Evolutionary conservation across 352 stramenopile genomes (phyloP).

Genomic region (Chrysophaeum taylorii): DNA sequence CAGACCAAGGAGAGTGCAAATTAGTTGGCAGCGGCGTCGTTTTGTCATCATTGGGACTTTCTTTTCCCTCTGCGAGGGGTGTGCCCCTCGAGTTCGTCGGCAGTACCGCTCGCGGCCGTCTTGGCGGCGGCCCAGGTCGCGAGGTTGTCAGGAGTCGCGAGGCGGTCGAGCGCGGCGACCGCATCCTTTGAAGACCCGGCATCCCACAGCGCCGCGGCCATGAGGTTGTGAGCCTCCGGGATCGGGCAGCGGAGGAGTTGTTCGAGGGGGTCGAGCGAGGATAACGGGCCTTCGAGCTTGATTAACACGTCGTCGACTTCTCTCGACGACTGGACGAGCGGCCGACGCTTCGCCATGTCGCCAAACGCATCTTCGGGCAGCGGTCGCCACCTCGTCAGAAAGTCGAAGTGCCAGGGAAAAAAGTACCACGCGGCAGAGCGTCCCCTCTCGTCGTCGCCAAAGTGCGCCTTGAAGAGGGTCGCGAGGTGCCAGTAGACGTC

Average conservation of each 20-base stretch:
- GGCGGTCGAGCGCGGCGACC: background rate
- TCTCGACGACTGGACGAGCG: slow-evolving; percentile 22
- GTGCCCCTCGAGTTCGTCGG: background rate
- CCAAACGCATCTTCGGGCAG: slow-evolving; percentile 22
- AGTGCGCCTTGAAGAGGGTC: slow-evolving; percentile 36
- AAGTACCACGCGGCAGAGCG: slow-evolving; percentile 35
- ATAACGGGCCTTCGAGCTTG: slow-evolving; percentile 2
- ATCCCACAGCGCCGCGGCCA: slow-evolving; percentile 29
- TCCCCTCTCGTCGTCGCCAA: slow-evolving; percentile 34
- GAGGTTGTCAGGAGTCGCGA: background rate
- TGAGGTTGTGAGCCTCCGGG: slow-evolving; percentile 21
- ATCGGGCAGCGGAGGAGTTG: slow-evolving; percentile 24
- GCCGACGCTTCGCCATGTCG: background rate
- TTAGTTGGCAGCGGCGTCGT: no score
- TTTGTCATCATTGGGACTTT: no score
- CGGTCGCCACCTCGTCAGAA: slow-evolving; percentile 27
- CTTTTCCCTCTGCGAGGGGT: no score
- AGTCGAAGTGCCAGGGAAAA: slow-evolving; percentile 41
- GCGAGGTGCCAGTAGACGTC: slow-evolving; percentile 32
- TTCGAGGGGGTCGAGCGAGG: slow-evolving; percentile 23
- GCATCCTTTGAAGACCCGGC: background rate
- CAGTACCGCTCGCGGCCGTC: background rate
- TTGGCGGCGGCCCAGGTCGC: background rate
- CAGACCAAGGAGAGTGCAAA: no score
- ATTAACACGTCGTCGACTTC: slow-evolving; percentile 6